Percentiles rank a stretch among this genome's conserved stretches.
phyloP scores from a whole-genome alignment of 768 basidiomycete genomes.

The Nevesoporus exiguus region DNA sequence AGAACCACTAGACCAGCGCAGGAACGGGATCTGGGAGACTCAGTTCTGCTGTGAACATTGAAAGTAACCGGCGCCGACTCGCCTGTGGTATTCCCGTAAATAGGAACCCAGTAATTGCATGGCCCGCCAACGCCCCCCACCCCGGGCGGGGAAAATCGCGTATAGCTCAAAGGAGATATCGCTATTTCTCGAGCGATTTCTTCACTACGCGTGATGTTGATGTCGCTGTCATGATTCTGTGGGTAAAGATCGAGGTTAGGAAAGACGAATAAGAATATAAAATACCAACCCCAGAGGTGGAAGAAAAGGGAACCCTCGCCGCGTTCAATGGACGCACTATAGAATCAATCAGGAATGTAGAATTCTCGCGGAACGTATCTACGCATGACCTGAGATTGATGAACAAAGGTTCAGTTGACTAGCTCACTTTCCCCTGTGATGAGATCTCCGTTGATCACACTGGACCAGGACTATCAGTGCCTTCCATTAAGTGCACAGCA shows the following conservation, averaged over 20 bases:
- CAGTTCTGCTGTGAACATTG: too few species aligned
- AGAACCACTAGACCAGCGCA: conserved; percentile 64
- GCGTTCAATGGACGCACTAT: conserved; percentile 60
- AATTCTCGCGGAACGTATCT: conserved; percentile 68
- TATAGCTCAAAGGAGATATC: conserved; percentile 58
- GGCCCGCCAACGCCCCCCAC: conserved; percentile 64
- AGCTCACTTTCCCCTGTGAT: conserved; percentile 64
- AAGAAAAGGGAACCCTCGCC: conserved; percentile 59
- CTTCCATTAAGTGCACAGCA: neutral
- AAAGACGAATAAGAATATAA: neutral
- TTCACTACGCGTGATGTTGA: conserved; percentile 66
- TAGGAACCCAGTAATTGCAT: conserved; percentile 77
- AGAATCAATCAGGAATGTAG: conserved; percentile 61
- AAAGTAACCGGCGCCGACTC: neutral
- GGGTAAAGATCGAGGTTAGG: neutral
- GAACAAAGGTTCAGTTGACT: neutral
- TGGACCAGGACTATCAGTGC: conserved; percentile 23
- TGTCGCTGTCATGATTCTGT: conserved; percentile 74
- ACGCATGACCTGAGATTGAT: neutral
- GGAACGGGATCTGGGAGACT: conserved; percentile 39
- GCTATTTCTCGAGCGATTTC: conserved; percentile 62
- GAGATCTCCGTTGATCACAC: conserved; percentile 70
- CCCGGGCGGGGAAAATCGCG: conserved; percentile 53
- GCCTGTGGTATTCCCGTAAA: conserved; percentile 42
- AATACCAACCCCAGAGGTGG: conserved; percentile 59